phyloP scores from a whole-genome alignment of 2,329 filamentous ascomycete species.

The Fusarium tanahbumbuense region DNA sequence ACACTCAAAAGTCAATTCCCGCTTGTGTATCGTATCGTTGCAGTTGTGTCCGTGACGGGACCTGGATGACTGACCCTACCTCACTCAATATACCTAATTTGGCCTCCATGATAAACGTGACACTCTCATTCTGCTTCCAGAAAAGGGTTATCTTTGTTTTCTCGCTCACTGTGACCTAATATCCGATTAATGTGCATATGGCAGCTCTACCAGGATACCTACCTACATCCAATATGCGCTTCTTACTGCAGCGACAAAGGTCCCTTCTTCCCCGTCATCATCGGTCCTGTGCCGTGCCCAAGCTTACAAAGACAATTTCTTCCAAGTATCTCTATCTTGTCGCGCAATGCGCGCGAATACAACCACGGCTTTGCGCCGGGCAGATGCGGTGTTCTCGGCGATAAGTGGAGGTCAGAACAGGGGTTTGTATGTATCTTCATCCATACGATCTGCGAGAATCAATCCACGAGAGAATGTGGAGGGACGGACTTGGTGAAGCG shows the following conservation, averaged over 20 bases:
- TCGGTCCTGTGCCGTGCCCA: background rate
- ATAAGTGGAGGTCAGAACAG: constrained; percentile 28
- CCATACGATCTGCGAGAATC: constrained; percentile 14
- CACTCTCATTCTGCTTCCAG: constrained; percentile 21
- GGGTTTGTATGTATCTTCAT: constrained; percentile 16
- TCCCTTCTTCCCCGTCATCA: constrained; percentile 1
- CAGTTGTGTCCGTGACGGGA: constrained; percentile 3
- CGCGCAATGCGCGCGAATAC: constrained; percentile 1
- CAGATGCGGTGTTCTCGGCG: constrained; percentile 36
- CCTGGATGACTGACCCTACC: background rate
- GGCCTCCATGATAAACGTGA: constrained; percentile 33
- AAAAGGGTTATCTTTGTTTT: background rate
- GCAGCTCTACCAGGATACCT: background rate
- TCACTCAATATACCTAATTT: background rate
- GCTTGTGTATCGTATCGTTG: constrained; percentile 2
- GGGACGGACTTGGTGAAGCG: constrained; percentile 3
- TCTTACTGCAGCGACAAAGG: constrained; percentile 18
- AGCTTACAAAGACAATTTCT: constrained; percentile 1
- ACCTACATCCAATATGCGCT: background rate
- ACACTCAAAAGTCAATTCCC: background rate
- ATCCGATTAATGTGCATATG: constrained; percentile 1
- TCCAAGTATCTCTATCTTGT: constrained; percentile 1
- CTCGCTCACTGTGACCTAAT: background rate
- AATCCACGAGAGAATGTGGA: constrained; percentile 5
- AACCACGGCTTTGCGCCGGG: constrained; percentile 28